These are phyloP conservation scores for Salix exigua DNA, from an alignment of 345 rosid genomes.

Conservation along the genomic window DNA sequence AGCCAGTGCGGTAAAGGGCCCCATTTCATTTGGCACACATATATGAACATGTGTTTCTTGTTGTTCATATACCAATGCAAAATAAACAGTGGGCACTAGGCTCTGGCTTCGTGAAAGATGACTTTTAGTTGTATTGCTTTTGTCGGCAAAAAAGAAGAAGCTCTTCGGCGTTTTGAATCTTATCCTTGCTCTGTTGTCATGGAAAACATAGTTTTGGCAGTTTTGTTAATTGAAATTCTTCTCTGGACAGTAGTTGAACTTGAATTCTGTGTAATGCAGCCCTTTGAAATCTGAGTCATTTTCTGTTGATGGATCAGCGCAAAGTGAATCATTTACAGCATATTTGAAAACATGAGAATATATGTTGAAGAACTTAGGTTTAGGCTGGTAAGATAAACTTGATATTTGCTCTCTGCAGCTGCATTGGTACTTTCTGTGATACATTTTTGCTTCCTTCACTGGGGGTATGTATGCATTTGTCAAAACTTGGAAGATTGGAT, in stretches of 20 bases:
- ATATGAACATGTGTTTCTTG: slow-evolving; percentile 28
- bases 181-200: slow-evolving; percentile 18
- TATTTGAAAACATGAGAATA: not conserved
- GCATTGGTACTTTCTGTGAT: not conserved
- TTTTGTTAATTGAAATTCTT: slow-evolving; percentile 27
- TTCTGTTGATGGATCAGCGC: not conserved
- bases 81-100: slow-evolving; percentile 16
- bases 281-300: not conserved
- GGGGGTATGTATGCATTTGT: not conserved
- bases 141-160: slow-evolving; percentile 9
- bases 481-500: not conserved
- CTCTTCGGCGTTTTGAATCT: slow-evolving; percentile 14
- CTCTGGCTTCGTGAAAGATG: slow-evolving; percentile 12
- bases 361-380: not conserved
- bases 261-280: slow-evolving; percentile 7
- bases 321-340: not conserved
- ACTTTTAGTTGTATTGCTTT: slow-evolving; percentile 17
- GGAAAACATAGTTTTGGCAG: slow-evolving; percentile 23
- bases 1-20: slow-evolving; percentile 46
- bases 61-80: slow-evolving; percentile 31
- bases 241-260: slow-evolving; percentile 9
- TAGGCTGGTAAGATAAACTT: not conserved
- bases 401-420: not conserved
- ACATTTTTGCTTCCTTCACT: not conserved
- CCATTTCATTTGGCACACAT: not conserved